Conservation (phyloP, 306 rosid species). For the Cajanus cajan region DNA sequence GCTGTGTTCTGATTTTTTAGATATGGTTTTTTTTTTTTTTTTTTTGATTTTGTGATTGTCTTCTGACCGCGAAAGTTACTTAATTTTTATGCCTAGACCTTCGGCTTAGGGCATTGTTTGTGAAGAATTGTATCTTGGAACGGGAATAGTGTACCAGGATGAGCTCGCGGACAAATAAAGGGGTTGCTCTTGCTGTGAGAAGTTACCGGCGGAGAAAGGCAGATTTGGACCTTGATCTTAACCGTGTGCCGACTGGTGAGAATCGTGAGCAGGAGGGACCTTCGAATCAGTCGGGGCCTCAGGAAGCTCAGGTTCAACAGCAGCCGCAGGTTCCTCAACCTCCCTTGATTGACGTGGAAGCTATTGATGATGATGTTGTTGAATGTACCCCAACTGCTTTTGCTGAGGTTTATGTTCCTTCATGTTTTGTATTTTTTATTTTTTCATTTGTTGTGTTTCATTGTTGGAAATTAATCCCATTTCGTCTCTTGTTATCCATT, state of each 20-base stretch:
- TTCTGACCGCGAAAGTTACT: neutral
- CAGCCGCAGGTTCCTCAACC: constrained; percentile 36
- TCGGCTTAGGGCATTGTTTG: neutral
- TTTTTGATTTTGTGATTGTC: neutral
- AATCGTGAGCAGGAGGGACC: constrained; percentile 46
- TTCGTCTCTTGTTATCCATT: constrained; percentile 11
- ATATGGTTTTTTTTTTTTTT: neutral
- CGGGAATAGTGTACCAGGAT: constrained; percentile 16
- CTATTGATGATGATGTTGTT: constrained; percentile 83
- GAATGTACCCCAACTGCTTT: constrained; percentile 81
- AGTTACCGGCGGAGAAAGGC: constrained; percentile 45
- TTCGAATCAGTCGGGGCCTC: constrained; percentile 29
- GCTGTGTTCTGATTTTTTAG: neutral
- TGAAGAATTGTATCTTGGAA: constrained; percentile 7
- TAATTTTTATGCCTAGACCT: neutral
- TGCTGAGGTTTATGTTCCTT: constrained; percentile 57
- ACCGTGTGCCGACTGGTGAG: constrained; percentile 27
- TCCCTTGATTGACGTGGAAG: constrained; percentile 72
- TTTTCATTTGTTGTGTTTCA: neutral
- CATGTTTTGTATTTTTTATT: neutral
- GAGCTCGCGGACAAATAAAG: constrained; percentile 33
- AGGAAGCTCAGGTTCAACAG: constrained; percentile 26
- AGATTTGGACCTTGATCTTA: constrained; percentile 42
- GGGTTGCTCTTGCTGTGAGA: constrained; percentile 16
- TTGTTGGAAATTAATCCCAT: constrained; percentile 1